Conservation (phyloP, 768 basidiomycete species). For the Cubamyces sp. region DNA sequence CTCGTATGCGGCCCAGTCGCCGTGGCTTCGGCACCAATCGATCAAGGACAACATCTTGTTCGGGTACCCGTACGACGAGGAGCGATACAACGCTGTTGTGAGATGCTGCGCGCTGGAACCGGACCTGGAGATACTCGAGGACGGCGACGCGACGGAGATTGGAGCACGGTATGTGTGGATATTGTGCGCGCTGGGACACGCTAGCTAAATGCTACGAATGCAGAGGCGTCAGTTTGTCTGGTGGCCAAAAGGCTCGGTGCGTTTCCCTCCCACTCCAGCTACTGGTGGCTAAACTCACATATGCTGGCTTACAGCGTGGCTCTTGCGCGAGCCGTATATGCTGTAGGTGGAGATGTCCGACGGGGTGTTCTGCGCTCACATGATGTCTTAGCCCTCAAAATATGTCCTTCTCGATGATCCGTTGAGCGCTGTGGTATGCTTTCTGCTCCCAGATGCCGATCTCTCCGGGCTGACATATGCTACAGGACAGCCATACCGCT, state of each 20-base stretch:
- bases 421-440: constrained; percentile 76
- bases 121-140: constrained; percentile 83
- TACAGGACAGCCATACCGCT: constrained; percentile 70
- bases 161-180: constrained; percentile 56
- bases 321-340: constrained; percentile 82
- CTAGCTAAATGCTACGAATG: neutral
- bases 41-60: constrained; percentile 69
- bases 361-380: neutral
- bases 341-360: constrained; percentile 43
- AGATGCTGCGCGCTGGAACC: constrained; percentile 82
- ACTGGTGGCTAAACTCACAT: neutral
- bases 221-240: constrained; percentile 75
- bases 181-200: constrained; percentile 3
- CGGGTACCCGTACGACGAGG: constrained; percentile 58
- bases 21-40: constrained; percentile 49
- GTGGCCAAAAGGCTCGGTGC: constrained; percentile 82
- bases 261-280: constrained; percentile 7
- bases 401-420: constrained; percentile 80
- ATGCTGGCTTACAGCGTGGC: constrained; percentile 58
- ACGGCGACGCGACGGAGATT: constrained; percentile 86
- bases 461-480: neutral
- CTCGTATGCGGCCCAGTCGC: constrained; percentile 54
- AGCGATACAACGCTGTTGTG: constrained; percentile 75
- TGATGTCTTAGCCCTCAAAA: constrained; percentile 29
- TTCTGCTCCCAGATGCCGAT: neutral